Conservation (phyloP, 768 basidiomycete genomes). For the Boletales sp. region DNA sequence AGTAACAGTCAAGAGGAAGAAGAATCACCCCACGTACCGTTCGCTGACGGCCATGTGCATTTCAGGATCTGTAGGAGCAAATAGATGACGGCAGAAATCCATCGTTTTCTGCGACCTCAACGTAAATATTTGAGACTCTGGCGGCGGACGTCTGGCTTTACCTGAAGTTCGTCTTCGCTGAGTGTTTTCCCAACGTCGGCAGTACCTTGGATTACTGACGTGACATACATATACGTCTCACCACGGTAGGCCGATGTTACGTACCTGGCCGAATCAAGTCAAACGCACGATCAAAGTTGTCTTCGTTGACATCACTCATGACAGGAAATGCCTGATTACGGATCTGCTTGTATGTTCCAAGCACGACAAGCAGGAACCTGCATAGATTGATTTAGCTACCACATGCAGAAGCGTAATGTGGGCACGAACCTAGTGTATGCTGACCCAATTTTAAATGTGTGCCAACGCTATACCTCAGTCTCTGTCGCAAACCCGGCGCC, state of each 20-base stretch:
- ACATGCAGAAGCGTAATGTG: neutral
- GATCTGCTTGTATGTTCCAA: constrained; percentile 75
- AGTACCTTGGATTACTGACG: constrained; percentile 4
- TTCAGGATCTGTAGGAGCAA: constrained; percentile 3
- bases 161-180: constrained; percentile 8
- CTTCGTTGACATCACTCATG: constrained; percentile 61
- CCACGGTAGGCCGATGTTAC: neutral
- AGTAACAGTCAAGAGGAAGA: neutral
- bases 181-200: constrained; percentile 5
- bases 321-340: constrained; percentile 54
- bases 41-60: neutral
- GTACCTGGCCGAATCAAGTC: constrained; percentile 8
- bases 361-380: constrained; percentile 11
- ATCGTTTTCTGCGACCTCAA: constrained; percentile 6
- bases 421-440: constrained; percentile 1
- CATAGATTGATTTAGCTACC: neutral
- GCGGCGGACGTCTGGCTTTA: neutral
- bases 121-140: neutral
- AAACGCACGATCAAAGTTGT: constrained; percentile 51
- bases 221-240: neutral
- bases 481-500: constrained; percentile 5
- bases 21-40: neutral
- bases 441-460: constrained; percentile 1
- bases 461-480: constrained; percentile 1
- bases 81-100: constrained; percentile 4